phyloP scores from a whole-genome alignment of 1,139 yeast genomes.

The Yamadazyma sp. region DNA sequence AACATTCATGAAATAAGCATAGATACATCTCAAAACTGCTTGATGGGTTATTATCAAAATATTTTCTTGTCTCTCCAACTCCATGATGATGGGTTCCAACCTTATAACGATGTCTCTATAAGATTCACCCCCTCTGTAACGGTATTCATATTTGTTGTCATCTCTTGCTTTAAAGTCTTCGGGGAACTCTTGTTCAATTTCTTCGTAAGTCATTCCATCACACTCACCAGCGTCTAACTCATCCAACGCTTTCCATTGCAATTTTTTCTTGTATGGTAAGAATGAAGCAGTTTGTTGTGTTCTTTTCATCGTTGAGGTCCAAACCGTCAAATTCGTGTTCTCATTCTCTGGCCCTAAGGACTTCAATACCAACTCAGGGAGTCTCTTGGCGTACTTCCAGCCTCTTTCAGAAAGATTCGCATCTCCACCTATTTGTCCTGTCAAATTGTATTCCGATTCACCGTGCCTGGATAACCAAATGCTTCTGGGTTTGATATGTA shows the following conservation, averaged over 20 bases:
- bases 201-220: constrained; percentile 89
- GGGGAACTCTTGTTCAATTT: constrained; percentile 78
- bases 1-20: constrained; percentile 97
- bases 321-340: constrained; percentile 74
- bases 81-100: constrained; percentile 96
- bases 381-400: constrained; percentile 74
- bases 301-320: constrained; percentile 92
- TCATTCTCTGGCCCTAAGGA: constrained; percentile 69
- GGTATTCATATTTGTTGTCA: constrained; percentile 90
- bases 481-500: constrained; percentile 87
- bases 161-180: constrained; percentile 96
- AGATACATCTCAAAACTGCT: constrained; percentile 93
- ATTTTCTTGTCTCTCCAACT: constrained; percentile 93
- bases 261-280: constrained; percentile 72
- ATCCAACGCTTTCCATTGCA: constrained; percentile 95
- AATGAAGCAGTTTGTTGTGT: constrained; percentile 91
- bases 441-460: constrained; percentile 86
- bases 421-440: constrained; percentile 96
- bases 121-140: constrained; percentile 96
- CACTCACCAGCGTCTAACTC: constrained; percentile 98
- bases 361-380: constrained; percentile 74
- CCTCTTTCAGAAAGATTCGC: constrained; percentile 87
- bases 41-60: constrained; percentile 95
- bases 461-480: constrained; percentile 97
- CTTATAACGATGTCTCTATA: constrained; percentile 94